These are phyloP conservation scores for Micractinium sp. DNA, from an alignment of 139 green algal genomes.

Conservation along the genomic window DNA sequence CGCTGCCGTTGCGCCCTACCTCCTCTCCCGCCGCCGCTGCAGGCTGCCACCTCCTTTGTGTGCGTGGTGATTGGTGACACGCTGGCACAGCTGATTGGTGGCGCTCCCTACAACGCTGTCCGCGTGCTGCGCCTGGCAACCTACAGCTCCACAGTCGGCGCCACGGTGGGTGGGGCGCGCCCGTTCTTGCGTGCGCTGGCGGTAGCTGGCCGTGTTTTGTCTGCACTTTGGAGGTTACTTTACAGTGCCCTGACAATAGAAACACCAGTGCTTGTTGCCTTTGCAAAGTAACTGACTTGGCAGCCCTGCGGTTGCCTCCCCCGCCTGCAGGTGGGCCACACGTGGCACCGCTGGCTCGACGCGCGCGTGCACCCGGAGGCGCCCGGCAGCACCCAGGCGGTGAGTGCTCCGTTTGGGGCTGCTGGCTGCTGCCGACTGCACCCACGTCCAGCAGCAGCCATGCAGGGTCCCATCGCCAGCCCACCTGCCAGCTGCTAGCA, in stretches of 20 bases:
- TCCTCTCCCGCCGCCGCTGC: neutral
- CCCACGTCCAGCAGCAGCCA: neutral
- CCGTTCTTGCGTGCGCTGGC: too few species aligned
- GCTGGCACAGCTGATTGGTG: slow-evolving; percentile 22
- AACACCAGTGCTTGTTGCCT: too few species aligned
- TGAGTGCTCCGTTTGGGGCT: neutral
- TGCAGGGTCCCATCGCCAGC: too few species aligned
- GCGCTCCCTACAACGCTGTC: neutral
- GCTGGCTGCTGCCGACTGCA: neutral
- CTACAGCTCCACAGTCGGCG: slow-evolving; percentile 10
- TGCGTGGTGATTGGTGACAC: slow-evolving; percentile 22
- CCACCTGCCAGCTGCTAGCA: too few species aligned
- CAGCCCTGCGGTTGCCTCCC: too few species aligned
- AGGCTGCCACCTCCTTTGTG: slow-evolving; percentile 24
- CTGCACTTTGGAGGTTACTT: too few species aligned
- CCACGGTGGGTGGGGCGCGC: neutral
- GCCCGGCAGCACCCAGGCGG: neutral
- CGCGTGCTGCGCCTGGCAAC: slow-evolving; percentile 11
- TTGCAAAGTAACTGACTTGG: too few species aligned
- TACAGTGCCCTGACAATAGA: too few species aligned
- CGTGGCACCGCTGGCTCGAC: slow-evolving; percentile 36
- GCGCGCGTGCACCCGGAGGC: neutral
- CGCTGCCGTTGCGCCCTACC: neutral
- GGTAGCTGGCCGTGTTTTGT: too few species aligned
- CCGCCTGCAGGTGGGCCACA: neutral